A percentile compares a stretch with the other conserved stretches of the same genome.
These are phyloP conservation scores for Xylaria intraflava DNA, from an alignment of 495 filamentous ascomycete species.

Conservation along the genomic window DNA sequence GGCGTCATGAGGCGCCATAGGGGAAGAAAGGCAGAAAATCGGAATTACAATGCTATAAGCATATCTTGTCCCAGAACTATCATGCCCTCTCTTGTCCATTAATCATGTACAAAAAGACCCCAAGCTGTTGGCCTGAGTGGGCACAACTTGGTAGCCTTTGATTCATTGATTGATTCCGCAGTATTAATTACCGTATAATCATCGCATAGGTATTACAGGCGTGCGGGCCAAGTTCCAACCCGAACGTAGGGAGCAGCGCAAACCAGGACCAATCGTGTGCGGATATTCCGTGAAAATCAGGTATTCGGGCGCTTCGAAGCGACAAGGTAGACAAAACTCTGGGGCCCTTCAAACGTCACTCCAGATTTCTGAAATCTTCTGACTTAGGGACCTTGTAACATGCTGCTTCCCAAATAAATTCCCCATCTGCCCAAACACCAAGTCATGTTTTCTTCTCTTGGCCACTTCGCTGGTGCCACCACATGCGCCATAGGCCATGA, in stretches of 20 bases:
- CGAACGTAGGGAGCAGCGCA: neutral
- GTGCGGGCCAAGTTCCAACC: neutral
- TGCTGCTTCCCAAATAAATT: slow-evolving; percentile 61
- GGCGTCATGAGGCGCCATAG: neutral
- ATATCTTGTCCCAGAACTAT: neutral
- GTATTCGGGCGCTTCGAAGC: neutral
- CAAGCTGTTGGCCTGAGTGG: neutral
- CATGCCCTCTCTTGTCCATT: neutral
- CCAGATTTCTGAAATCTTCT: slow-evolving; percentile 73
- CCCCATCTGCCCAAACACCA: slow-evolving; percentile 49
- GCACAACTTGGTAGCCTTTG: neutral
- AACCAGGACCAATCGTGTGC: neutral
- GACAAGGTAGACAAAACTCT: neutral
- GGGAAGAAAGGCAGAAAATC: neutral
- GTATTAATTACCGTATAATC: neutral
- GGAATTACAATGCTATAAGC: neutral
- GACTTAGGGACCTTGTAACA: slow-evolving; percentile 55
- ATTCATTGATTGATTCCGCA: neutral
- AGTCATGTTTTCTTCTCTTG: slow-evolving; percentile 41
- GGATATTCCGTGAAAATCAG: neutral
- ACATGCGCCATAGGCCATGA: slow-evolving; percentile 58
- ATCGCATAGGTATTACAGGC: neutral
- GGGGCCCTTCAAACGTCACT: slow-evolving; percentile 28
- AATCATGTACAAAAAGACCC: neutral
- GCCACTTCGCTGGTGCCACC: slow-evolving; percentile 38